Conservation (phyloP, 2,329 filamentous ascomycete genomes). For the Epichloe glyceriae region DNA sequence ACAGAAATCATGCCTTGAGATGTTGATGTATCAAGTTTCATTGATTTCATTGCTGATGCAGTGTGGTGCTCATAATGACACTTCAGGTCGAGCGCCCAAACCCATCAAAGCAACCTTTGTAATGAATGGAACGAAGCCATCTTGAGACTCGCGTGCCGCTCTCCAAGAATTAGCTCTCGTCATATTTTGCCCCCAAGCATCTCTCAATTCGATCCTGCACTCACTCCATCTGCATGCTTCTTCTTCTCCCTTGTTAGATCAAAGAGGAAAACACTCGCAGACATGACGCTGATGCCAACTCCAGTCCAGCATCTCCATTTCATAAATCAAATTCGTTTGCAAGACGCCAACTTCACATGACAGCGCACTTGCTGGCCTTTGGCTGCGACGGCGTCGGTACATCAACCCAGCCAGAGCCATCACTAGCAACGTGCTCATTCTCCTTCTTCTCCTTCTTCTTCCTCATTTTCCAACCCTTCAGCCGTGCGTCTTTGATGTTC, state of each 20-base stretch:
- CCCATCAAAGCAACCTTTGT: background rate
- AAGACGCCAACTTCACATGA: conserved; percentile 30
- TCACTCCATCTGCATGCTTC: background rate
- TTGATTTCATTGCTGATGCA: too few species aligned
- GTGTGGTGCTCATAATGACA: too few species aligned
- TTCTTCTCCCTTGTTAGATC: background rate
- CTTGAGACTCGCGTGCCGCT: too few species aligned
- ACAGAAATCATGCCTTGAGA: too few species aligned
- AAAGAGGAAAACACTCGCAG: background rate
- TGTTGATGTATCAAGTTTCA: too few species aligned
- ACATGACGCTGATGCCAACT: background rate
- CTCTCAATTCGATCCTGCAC: background rate
- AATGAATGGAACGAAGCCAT: background rate
- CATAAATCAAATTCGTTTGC: background rate
- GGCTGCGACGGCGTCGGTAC: conserved; percentile 21
- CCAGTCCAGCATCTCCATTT: background rate
- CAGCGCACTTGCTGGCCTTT: conserved; percentile 33
- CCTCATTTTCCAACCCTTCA: conserved; percentile 39
- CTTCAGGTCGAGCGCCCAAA: too few species aligned
- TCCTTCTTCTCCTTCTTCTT: conserved; percentile 24
- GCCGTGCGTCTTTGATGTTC: conserved; percentile 49
- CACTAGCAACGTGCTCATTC: conserved; percentile 20
- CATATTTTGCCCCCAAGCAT: background rate
- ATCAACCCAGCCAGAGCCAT: conserved; percentile 41
- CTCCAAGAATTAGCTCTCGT: background rate